Percentiles rank a stretch among this genome's conserved stretches.
phyloP scores from a whole-genome alignment of 306 rosid species.

The Amphicarpaea edgeworthii region DNA sequence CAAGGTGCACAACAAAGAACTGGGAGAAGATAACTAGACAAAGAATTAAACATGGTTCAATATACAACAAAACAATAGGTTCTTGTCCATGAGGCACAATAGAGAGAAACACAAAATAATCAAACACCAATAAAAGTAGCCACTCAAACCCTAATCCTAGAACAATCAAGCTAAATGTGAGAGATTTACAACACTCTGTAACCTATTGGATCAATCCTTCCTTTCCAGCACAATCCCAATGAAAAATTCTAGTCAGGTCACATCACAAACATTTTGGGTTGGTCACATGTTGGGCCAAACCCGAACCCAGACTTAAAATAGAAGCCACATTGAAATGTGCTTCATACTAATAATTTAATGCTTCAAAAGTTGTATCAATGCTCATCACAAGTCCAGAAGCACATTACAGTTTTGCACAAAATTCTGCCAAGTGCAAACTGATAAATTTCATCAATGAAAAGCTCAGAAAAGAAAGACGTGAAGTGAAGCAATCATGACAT shows the following conservation, averaged over 20 bases:
- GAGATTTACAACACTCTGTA: slow-evolving; percentile 4
- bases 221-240: neutral
- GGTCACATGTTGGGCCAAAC: slow-evolving; percentile 6
- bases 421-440: no score
- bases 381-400: no score
- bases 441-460: no score
- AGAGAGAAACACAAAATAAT: neutral
- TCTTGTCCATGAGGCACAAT: neutral
- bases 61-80: neutral
- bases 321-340: neutral
- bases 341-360: neutral
- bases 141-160: slow-evolving; percentile 19
- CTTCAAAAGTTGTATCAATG: neutral
- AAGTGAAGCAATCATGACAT: no score
- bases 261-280: neutral
- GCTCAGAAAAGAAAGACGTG: no score
- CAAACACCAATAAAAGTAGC: neutral
- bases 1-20: neutral
- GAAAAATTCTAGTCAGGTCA: neutral
- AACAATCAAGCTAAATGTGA: neutral
- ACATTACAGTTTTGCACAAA: no score
- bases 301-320: neutral
- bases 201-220: neutral
- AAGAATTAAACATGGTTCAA: neutral
- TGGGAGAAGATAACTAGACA: neutral